Evolutionary conservation across 495 filamentous ascomycete genomes (phyloP).

Genomic region (Oidiodendron maius): DNA sequence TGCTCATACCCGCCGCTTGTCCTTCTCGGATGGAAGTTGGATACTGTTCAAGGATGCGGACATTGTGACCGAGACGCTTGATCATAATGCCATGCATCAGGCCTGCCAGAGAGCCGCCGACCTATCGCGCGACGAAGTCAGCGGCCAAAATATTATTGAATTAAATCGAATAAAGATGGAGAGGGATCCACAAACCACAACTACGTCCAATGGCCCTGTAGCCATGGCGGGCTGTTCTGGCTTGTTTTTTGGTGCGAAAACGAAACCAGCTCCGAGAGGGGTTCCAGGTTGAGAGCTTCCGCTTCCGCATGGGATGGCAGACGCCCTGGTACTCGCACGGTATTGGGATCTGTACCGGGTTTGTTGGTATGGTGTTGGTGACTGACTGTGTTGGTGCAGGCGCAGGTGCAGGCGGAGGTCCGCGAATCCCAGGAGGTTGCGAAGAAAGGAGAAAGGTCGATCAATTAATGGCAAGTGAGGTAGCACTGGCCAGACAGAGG

Average conservation of each 20-base stretch:
- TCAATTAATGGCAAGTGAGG: not conserved
- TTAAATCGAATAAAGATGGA: not conserved
- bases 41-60: constrained; percentile 48
- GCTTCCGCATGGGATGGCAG: not conserved
- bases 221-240: not conserved
- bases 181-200: not conserved
- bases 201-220: not conserved
- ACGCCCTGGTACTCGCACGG: not conserved
- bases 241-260: not conserved
- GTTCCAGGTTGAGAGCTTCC: not conserved
- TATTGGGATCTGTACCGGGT: not conserved
- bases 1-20: constrained; percentile 52
- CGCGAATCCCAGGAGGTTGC: not conserved
- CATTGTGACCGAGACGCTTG: constrained; percentile 40
- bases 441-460: not conserved
- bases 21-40: constrained; percentile 38
- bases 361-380: not conserved
- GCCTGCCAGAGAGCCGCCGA: constrained; percentile 44
- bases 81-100: constrained; percentile 42
- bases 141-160: not conserved
- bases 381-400: not conserved
- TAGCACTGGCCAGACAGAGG: not conserved
- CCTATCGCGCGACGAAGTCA: constrained; percentile 20
- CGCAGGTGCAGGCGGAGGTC: no score
- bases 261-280: not conserved